Base-by-base conservation (phyloP, 768 basidiomycete genomes). In the Xanthoconium purpureum region DNA sequence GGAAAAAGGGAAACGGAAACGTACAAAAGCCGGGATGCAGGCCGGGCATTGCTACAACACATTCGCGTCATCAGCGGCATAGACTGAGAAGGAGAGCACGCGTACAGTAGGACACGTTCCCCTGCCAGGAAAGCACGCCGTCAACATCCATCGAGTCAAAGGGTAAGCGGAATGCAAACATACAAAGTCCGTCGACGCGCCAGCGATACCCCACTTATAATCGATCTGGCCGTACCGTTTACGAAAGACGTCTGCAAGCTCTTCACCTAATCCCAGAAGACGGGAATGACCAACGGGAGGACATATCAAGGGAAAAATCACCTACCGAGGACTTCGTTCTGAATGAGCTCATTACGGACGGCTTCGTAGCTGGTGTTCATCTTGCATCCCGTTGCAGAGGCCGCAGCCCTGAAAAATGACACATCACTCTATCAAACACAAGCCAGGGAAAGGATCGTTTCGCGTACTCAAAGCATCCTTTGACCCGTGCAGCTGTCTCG, bases 101-200 rank as follows among this genome's bases (percentile, higher is more conserved):
- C 69, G 7, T 60, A 89, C 89, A 82, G 58, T 91, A 88, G 5
- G 87, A 85, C 14, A 91, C 75, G 63, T 89, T 89, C 15, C 67
- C 66, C 67, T 69, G 38, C 20, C 15, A 43, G 18, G 1, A 32
- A 58, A 14, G 53, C 24, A 8, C 37, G 38, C 20, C 29, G 17
- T 55, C 46, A 56, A 49, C 5, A 11, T 48, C 33, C 18, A 48
- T 32, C 18, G 12, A 38, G 9, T 28, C 20, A 35, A 10, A n/a
- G 42, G 29, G 14, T 20, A 12, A 24, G 47, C 35, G 35, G 1
- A 38, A 45, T 13, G n/a, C 12, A 37, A 11, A 73, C 87, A 73
- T 62, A 91, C 90, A 58, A 93, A 93, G 68, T 92, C 90, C 1
- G 90, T 92, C 11, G 89, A 91, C 5, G 87, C 90, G 51, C 80